Percentiles rank a stretch among this genome's conserved stretches.
These are phyloP conservation scores for Agaricus sinodeliciosus DNA, from an alignment of 768 basidiomycete species.

Conservation along the genomic window DNA sequence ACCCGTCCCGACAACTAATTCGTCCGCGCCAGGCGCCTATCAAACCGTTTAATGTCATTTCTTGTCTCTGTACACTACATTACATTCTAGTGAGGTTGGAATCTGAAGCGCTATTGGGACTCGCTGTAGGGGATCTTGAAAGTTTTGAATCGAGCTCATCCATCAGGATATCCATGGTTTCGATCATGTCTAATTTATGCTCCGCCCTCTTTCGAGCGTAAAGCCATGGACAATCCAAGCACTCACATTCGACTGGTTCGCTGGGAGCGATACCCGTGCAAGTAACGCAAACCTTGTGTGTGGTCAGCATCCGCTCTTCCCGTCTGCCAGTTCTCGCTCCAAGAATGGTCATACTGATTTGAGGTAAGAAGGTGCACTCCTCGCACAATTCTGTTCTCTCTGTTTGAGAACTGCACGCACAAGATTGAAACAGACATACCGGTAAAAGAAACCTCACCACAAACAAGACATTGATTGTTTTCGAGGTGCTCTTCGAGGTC, in stretches of 20 bases:
- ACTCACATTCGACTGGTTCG: constrained; percentile 70
- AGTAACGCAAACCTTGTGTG: constrained; percentile 65
- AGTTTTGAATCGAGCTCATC: constrained; percentile 4
- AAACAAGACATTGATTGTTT: constrained; percentile 64
- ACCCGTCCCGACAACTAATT: not conserved
- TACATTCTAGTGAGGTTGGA: constrained; percentile 3
- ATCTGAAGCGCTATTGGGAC: constrained; percentile 4
- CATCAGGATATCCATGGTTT: constrained; percentile 25
- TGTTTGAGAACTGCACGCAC: not conserved
- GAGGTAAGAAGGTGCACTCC: constrained; percentile 43
- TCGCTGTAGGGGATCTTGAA: not conserved
- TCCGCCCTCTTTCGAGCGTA: constrained; percentile 65
- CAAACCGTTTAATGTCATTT: constrained; percentile 29
- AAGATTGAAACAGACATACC: constrained; percentile 30
- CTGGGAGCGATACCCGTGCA: constrained; percentile 52
- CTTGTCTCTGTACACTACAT: constrained; percentile 2
- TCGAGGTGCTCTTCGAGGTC: constrained; percentile 75
- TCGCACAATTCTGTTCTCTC: constrained; percentile 53
- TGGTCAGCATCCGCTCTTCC: constrained; percentile 46
- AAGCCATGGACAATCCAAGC: constrained; percentile 81
- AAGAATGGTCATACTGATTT: constrained; percentile 52
- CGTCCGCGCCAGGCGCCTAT: constrained; percentile 32
- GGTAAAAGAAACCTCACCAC: constrained; percentile 46
- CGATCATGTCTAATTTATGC: constrained; percentile 25
- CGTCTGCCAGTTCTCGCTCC: constrained; percentile 45